A percentile compares a stretch with the other conserved stretches of the same genome.
These are phyloP conservation scores for Ogataea pilisensis DNA, from an alignment of 805 yeast genomes.

Conservation along the genomic window DNA sequence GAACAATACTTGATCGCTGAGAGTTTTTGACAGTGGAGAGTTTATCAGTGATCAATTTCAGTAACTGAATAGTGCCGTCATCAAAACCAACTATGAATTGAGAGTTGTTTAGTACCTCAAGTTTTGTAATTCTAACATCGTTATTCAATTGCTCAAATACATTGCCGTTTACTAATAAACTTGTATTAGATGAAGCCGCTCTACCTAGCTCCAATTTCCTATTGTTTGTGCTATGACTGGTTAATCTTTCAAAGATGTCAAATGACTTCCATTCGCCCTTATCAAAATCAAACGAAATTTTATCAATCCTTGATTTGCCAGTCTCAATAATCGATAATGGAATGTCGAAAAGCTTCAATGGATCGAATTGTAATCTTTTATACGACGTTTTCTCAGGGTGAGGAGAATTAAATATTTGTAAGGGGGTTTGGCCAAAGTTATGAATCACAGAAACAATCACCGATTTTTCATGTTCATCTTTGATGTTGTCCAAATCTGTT, in stretches of 20 bases:
- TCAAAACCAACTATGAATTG: slow-evolving; percentile 46
- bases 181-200: slow-evolving; percentile 8
- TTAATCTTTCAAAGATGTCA: slow-evolving; percentile 3
- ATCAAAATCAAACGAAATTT: slow-evolving; percentile 41
- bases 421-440: slow-evolving; percentile 89
- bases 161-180: slow-evolving; percentile 35
- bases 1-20: slow-evolving; percentile 21
- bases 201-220: slow-evolving; percentile 6
- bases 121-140: slow-evolving; percentile 33
- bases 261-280: slow-evolving; percentile 50
- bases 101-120: slow-evolving; percentile 39
- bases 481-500: slow-evolving; percentile 66
- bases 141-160: slow-evolving; percentile 44
- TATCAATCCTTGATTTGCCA: slow-evolving; percentile 33
- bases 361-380: slow-evolving; percentile 34
- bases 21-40: slow-evolving; percentile 42
- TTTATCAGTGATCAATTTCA: slow-evolving; percentile 13
- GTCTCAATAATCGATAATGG: slow-evolving; percentile 44
- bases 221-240: neutral
- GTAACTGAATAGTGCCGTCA: slow-evolving; percentile 56
- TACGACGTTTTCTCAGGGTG: slow-evolving; percentile 51
- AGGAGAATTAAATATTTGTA: slow-evolving; percentile 62
- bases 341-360: slow-evolving; percentile 25
- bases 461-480: slow-evolving; percentile 67
- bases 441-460: slow-evolving; percentile 84